Base-by-base conservation (phyloP, 495 filamentous ascomycete genomes). In the Neurospora sp. region DNA sequence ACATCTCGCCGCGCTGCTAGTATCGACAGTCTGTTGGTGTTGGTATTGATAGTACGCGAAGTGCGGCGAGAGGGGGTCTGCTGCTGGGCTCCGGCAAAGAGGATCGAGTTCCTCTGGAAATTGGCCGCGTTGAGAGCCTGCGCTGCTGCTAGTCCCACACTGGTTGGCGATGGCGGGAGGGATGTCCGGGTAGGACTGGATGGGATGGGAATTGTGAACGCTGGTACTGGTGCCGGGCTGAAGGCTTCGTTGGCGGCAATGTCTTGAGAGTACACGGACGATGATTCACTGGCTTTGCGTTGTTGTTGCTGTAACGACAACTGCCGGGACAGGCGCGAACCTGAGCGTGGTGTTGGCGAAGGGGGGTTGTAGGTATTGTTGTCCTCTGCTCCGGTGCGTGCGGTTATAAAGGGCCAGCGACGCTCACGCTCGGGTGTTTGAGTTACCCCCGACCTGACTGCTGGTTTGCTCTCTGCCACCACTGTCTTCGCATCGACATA, bases 211-310 rank as follows among this genome's bases (percentile, higher is more conserved):
- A 54, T 27, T 1, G 27, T 18, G 27, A 62, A 62, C 2, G 54
- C 14, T 12, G 54, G 54, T 35, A 62, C 54, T 2, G 54, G 14
- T 62, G 54, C 54, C 0, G 54, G 54, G 54, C 54, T 62, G 54
- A 62, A 62, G 7, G 54, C 54, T 62, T 62, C 23, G 66, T 42
- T 16, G 37, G 23, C 42, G 5, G 76, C 39, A 42, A 72, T 10
- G 35, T 78, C 76, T 39, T 76, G 75, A 16, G 79, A 79, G 71
- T 79, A 80, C 60, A 79, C 39, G 1, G 78, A 80, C 0, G 77
- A 80, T 8, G 78, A 73, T 71, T 72, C 70, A 72, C 77, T 79
- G 54, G 44, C 12, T 20, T 35, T 71, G 12, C 72, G 72, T 31
- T 74, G 23, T 23, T 60, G 46, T 10, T 20, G 12, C 11, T 20